Percentiles rank a stretch among this genome's conserved stretches.
Evolutionary conservation across 2,329 filamentous ascomycete genomes (phyloP).

Genomic region (Fusarium globosum): DNA sequence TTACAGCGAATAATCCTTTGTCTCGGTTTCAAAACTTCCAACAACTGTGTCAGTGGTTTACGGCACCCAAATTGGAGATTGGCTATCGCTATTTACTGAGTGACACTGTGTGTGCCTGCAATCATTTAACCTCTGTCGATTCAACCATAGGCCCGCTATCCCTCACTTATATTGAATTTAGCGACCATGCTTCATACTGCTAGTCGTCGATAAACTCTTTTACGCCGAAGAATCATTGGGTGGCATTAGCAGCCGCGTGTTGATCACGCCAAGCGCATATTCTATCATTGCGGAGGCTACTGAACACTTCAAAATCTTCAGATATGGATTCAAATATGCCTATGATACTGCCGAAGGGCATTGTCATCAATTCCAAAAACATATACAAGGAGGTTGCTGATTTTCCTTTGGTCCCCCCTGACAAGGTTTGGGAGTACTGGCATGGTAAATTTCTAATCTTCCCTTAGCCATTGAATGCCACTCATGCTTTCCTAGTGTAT

Average conservation of each 20-base stretch:
- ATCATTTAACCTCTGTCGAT: constrained; percentile 1
- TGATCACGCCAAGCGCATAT: background rate
- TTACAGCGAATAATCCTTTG: background rate
- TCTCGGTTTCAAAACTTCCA: background rate
- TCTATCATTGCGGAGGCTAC: background rate
- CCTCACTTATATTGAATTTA: constrained; percentile 3
- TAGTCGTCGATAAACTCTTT: constrained; percentile 31
- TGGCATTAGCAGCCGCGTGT: constrained; percentile 21
- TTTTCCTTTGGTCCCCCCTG: constrained; percentile 60
- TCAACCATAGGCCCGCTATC: background rate
- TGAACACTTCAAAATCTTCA: constrained; percentile 2
- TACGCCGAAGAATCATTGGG: constrained; percentile 17
- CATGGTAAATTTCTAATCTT: constrained; percentile 57
- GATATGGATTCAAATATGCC: constrained; percentile 52
- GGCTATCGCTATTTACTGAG: constrained; percentile 1
- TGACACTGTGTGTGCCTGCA: constrained; percentile 14
- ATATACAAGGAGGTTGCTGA: constrained; percentile 66
- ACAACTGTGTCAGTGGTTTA: background rate
- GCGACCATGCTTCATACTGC: constrained; percentile 40
- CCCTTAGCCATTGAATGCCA: background rate
- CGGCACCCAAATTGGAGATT: constrained; percentile 4
- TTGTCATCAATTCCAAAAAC: constrained; percentile 64
- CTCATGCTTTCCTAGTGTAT: constrained; percentile 59
- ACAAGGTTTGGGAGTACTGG: constrained; percentile 67
- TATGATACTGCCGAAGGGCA: constrained; percentile 66